phyloP scores from a whole-genome alignment of 371 early-diverging fungal genomes.

The Mortierella sp. region DNA sequence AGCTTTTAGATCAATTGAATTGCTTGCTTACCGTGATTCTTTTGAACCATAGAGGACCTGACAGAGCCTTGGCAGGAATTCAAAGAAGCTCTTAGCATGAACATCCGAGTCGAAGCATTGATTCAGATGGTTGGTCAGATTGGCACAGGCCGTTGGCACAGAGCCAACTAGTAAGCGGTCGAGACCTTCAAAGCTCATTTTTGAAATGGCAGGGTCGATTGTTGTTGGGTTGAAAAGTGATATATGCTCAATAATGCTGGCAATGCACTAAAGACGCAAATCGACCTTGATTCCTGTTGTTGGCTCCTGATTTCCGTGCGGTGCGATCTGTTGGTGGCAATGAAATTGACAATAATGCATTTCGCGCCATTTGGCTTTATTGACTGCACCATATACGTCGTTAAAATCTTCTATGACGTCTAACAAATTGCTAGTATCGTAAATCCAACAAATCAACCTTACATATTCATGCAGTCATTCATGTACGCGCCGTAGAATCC shows the following conservation, averaged over 20 bases:
- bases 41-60: slow-evolving; percentile 53
- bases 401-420: background rate
- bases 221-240: background rate
- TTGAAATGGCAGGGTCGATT: background rate
- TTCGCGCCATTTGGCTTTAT: background rate
- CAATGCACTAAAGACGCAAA: slow-evolving; percentile 1
- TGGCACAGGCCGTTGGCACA: slow-evolving; percentile 50
- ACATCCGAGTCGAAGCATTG: slow-evolving; percentile 52
- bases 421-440: too few species aligned
- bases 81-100: slow-evolving; percentile 53
- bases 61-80: slow-evolving; percentile 52
- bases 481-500: background rate
- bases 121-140: slow-evolving; percentile 44
- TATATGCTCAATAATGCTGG: background rate
- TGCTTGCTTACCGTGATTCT: slow-evolving; percentile 43
- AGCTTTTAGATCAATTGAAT: background rate
- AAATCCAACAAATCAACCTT: too few species aligned
- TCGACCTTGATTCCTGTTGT: slow-evolving; percentile 2
- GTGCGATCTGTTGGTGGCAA: slow-evolving; percentile 1
- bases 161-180: slow-evolving; percentile 53
- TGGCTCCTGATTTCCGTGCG: slow-evolving; percentile 3
- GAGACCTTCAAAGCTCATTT: slow-evolving; percentile 53
- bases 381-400: background rate
- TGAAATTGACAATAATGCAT: background rate
- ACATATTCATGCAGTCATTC: too few species aligned